phyloP scores from a whole-genome alignment of 2,329 filamentous ascomycete species.

The Trichocomaceae sp. region DNA sequence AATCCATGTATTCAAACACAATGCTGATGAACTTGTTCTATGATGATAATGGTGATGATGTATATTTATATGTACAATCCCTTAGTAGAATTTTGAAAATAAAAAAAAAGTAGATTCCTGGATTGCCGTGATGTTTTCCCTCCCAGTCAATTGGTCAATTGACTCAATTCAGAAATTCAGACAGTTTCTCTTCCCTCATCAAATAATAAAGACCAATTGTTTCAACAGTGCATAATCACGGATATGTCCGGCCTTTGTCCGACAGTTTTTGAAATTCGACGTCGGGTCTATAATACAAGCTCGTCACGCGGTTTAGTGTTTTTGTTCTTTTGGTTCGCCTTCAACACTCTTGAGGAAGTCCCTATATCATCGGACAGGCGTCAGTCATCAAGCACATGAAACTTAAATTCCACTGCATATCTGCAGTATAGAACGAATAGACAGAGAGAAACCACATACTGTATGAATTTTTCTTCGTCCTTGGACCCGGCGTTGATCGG shows the following conservation, averaged over 20 bases:
- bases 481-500: conserved; percentile 60
- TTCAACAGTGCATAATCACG: conserved; percentile 3
- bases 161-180: too few relatives aligned
- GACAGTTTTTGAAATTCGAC: conserved; percentile 1
- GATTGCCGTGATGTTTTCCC: not conserved
- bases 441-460: conserved; percentile 43
- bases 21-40: not conserved
- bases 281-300: conserved; percentile 8
- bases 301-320: conserved; percentile 28
- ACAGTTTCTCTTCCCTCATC: not conserved
- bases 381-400: not conserved
- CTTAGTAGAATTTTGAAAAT: not conserved
- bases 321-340: conserved; percentile 37
- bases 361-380: conserved; percentile 23
- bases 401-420: not conserved
- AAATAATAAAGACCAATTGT: not conserved
- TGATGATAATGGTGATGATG: not conserved
- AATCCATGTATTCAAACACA: not conserved
- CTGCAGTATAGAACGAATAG: not conserved
- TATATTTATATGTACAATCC: conserved; percentile 11
- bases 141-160: not conserved
- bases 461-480: conserved; percentile 63
- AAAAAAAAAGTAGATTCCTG: not conserved
- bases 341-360: conserved; percentile 47
- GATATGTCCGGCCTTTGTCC: conserved; percentile 3